Base-by-base conservation (phyloP, 2,329 filamentous ascomycete genomes). In the Arthrobotrys megalospora region DNA sequence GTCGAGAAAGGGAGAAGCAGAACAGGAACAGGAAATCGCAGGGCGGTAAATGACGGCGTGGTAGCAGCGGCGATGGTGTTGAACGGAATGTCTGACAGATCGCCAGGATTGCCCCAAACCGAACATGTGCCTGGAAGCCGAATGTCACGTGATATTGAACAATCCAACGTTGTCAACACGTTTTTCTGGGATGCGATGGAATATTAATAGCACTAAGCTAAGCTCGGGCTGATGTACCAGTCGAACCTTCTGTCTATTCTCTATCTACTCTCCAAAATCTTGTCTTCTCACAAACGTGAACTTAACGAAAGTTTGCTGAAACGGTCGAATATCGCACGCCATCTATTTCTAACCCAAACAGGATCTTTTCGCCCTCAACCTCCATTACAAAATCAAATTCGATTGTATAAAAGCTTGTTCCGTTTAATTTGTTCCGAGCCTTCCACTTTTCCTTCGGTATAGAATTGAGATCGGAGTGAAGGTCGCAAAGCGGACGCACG, bases 361-460 rank as follows among this genome's bases (percentile, higher is more conserved):
- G n/a, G 11, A 69, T 16, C 8, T 69, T 60, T 38, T 60, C 66
- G 6, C 50, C 50, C 24, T 69, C 66, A 5, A 60, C 50, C 24
- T 69, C 52, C 66, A 69, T 69, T 2, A 69, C 66, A 34, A 60
- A 47, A 8, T 69, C 50, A 28, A 69, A 69, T 12, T 69, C 66
- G 16, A 69, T 69, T 12, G 14, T n/a, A 21, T 60, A 69, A 14
- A 60, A 69, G 24, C 21, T 48, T 16, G 24, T 60, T 24, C 66
- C 66, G 24, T 60, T n/a, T 10, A 24, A 19, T 11, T 69, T 69
- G 14, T 19, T 34, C n/a, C 14, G 60, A 24, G 28, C 34, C 14
- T 47, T 60, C 50, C 66, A 69, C 16, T 69, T 69, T 7, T 60
- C 38, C 14, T 19, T 48, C 14, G 50, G 66, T 10, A 69, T 60